phyloP scores from a whole-genome alignment of 495 filamentous ascomycete species.

The Cryomyces minteri region DNA sequence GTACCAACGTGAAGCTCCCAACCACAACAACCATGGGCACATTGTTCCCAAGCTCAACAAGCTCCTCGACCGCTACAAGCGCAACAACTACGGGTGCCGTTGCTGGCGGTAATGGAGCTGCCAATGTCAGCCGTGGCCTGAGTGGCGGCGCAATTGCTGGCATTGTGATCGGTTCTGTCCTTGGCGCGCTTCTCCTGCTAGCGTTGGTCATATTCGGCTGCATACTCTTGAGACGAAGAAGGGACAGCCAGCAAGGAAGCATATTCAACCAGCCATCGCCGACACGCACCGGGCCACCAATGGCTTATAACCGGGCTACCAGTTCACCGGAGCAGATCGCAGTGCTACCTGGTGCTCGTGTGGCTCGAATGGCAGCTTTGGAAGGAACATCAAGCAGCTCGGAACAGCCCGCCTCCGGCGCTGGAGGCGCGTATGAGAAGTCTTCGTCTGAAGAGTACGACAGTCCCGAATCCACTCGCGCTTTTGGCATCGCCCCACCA shows the following conservation, averaged over 20 bases:
- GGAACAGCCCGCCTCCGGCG: constrained; percentile 6
- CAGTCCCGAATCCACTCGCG: constrained; percentile 57
- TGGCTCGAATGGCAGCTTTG: constrained; percentile 89
- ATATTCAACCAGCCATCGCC: constrained; percentile 80
- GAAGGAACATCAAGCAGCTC: constrained; percentile 30
- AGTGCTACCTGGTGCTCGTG: constrained; percentile 67
- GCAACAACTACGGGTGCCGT: constrained; percentile 20
- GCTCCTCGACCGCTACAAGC: constrained; percentile 23
- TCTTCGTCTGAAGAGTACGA: constrained; percentile 70
- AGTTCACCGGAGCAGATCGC: constrained; percentile 26
- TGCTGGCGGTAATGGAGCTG: background rate
- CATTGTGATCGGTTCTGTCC: constrained; percentile 66
- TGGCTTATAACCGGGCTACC: constrained; percentile 13
- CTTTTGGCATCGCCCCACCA: constrained; percentile 32
- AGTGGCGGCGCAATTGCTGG: constrained; percentile 80
- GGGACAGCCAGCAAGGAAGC: constrained; percentile 35
- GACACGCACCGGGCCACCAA: constrained; percentile 26
- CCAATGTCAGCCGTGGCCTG: constrained; percentile 28
- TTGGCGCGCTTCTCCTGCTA: constrained; percentile 46
- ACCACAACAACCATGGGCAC: constrained; percentile 51
- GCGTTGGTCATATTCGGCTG: constrained; percentile 42
- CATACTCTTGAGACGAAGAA: constrained; percentile 31
- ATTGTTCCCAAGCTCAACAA: constrained; percentile 32
- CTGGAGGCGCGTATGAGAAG: constrained; percentile 37
- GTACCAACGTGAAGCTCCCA: constrained; percentile 56